Percentiles rank a stretch among this genome's conserved stretches.
These are phyloP conservation scores for Fusarium piperis DNA, from an alignment of 2,329 filamentous ascomycete genomes.

Conservation along the genomic window DNA sequence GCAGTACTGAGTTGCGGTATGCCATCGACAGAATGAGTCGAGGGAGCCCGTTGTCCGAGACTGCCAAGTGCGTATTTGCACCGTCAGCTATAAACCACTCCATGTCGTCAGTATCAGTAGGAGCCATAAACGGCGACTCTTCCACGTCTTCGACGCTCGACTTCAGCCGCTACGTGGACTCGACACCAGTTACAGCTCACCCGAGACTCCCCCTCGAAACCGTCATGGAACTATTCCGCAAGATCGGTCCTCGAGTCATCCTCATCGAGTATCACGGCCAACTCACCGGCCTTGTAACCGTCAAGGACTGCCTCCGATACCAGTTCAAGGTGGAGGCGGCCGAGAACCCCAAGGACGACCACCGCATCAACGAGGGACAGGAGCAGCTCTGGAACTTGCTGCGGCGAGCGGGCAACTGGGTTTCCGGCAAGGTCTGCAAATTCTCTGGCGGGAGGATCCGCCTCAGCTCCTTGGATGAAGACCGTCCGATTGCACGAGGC, in stretches of 20 bases:
- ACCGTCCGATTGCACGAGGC: constrained; percentile 55
- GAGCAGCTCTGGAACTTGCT: constrained; percentile 73
- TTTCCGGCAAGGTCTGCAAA: constrained; percentile 63
- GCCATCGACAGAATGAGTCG: constrained; percentile 83
- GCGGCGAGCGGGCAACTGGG: constrained; percentile 64
- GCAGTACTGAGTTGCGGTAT: constrained; percentile 89
- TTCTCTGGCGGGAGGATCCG: constrained; percentile 67
- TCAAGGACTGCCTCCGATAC: constrained; percentile 97
- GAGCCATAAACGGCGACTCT: constrained; percentile 22
- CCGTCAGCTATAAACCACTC: constrained; percentile 51
- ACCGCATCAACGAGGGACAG: constrained; percentile 64
- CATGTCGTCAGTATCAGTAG: constrained; percentile 47
- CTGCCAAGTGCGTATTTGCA: constrained; percentile 79
- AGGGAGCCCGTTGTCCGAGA: constrained; percentile 71
- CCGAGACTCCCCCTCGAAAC: constrained; percentile 93
- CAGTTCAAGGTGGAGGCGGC: constrained; percentile 95
- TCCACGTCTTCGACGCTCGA: constrained; percentile 68
- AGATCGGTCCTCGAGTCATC: constrained; percentile 94
- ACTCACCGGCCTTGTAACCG: constrained; percentile 86
- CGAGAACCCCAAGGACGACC: constrained; percentile 74
- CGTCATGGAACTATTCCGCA: constrained; percentile 98
- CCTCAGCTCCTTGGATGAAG: constrained; percentile 55
- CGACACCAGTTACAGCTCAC: constrained; percentile 89
- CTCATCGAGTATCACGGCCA: constrained; percentile 90
- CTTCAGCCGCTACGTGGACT: constrained; percentile 87